A percentile compares a stretch with the other conserved stretches of the same genome.
phyloP scores from a whole-genome alignment of 73 alveolate species.

The Paramecium sonneborni region DNA sequence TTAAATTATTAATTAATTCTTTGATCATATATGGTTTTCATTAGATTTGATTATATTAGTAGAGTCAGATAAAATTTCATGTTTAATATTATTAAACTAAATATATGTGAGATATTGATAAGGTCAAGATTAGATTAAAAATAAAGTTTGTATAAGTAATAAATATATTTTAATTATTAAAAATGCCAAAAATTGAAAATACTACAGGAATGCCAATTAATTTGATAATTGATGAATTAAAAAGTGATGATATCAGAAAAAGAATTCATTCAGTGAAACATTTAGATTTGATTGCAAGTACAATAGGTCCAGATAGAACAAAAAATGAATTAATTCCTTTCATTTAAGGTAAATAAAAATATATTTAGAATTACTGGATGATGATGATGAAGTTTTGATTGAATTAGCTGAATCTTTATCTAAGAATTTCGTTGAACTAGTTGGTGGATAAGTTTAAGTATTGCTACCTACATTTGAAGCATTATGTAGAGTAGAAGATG shows the following conservation, averaged over 20 bases:
- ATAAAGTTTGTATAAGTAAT: background rate
- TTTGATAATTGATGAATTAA: conserved; percentile 75
- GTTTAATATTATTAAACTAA: too few species aligned
- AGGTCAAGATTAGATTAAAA: too few species aligned
- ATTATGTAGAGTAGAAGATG: conserved; percentile 82
- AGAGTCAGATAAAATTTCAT: too few species aligned
- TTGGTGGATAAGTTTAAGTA: conserved; percentile 88
- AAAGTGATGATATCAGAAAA: conserved; percentile 77
- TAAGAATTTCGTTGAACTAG: conserved; percentile 78
- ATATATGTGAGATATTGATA: too few species aligned
- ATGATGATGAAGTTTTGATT: conserved; percentile 95
- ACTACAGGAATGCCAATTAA: conserved; percentile 59
- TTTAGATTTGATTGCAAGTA: conserved; percentile 79
- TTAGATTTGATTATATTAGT: too few species aligned
- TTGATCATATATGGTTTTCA: too few species aligned
- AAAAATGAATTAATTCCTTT: conserved; percentile 94
- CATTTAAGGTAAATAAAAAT: conserved; percentile 76
- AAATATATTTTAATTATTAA: background rate
- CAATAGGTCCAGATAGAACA: conserved; percentile 94
- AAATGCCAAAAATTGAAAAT: conserved; percentile 61
- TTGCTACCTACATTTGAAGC: conserved; percentile 79
- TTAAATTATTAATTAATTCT: too few species aligned
- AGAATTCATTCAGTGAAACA: conserved; percentile 85
- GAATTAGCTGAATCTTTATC: conserved; percentile 89
- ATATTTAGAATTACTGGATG: conserved; percentile 87